phyloP scores from a whole-genome alignment of 139 green algal species.

The Edaphochlamys debaryana region DNA sequence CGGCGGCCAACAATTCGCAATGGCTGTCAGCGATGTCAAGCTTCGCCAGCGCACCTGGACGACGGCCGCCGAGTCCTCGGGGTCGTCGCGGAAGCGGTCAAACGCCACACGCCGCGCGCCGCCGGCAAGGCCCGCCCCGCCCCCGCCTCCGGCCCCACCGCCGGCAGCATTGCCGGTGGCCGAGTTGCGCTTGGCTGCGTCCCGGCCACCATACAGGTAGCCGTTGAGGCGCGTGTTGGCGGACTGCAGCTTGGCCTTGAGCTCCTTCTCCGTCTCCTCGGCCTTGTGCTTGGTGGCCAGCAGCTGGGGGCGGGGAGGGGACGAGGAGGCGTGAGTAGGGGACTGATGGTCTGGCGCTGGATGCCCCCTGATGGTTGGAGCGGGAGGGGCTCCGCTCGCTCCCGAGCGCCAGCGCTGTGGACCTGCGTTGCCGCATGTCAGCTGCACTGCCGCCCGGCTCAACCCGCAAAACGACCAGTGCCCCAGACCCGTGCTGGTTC shows the following conservation, averaged over 20 bases:
- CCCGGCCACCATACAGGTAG: constrained; percentile 18
- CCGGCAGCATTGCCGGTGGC: neutral
- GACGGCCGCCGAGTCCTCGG: neutral
- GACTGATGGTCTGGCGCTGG: too few relatives aligned
- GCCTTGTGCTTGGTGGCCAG: constrained; percentile 12
- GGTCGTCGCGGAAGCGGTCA: constrained; percentile 30
- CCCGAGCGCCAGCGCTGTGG: too few relatives aligned
- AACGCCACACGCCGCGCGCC: neutral
- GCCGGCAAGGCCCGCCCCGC: neutral
- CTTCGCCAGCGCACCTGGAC: too few relatives aligned
- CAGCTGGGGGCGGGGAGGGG: neutral
- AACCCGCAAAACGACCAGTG: too few relatives aligned
- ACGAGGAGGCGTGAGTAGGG: neutral
- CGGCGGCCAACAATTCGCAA: too few relatives aligned
- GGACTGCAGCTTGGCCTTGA: constrained; percentile 18
- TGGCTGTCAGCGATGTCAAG: too few relatives aligned
- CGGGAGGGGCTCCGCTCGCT: too few relatives aligned
- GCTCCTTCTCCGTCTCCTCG: neutral
- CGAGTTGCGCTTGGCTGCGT: constrained; percentile 7
- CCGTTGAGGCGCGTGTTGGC: constrained; percentile 2
- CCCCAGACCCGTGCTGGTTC: too few relatives aligned
- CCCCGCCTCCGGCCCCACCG: neutral
- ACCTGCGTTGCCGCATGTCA: too few relatives aligned
- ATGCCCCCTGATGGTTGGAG: too few relatives aligned
- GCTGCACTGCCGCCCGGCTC: too few relatives aligned